Percentiles rank a stretch among this genome's conserved stretches.
phyloP scores from a whole-genome alignment of 2,329 filamentous ascomycete genomes.

The Colletotrichum gigasporum region DNA sequence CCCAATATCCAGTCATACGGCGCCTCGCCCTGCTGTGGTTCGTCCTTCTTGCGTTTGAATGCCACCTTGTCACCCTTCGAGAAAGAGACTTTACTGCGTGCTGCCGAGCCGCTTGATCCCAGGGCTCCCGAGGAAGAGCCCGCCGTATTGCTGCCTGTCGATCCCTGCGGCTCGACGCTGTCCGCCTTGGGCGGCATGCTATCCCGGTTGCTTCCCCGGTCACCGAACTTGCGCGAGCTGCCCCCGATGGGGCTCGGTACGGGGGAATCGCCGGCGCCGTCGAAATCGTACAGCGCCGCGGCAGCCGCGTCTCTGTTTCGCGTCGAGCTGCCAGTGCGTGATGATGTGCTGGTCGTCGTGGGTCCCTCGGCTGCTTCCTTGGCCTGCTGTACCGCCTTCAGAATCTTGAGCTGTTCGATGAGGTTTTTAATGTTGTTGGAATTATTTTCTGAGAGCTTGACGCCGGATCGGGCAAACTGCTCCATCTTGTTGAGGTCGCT shows the following conservation, averaged over 20 bases:
- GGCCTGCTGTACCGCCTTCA: slow-evolving; percentile 52
- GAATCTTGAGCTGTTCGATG: slow-evolving; percentile 53
- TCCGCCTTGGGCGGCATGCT: slow-evolving; percentile 65
- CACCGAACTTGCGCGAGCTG: slow-evolving; percentile 44
- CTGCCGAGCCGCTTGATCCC: slow-evolving; percentile 28
- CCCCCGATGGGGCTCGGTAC: slow-evolving; percentile 53
- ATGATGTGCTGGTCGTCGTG: slow-evolving; percentile 21
- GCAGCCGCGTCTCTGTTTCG: slow-evolving; percentile 35
- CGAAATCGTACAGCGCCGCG: slow-evolving; percentile 55
- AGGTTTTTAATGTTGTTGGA: slow-evolving; percentile 45
- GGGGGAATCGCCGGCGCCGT: slow-evolving; percentile 54
- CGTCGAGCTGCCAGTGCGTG: slow-evolving; percentile 30
- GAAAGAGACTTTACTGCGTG: slow-evolving; percentile 60
- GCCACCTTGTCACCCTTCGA: slow-evolving; percentile 72
- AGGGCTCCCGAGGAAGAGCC: slow-evolving; percentile 32
- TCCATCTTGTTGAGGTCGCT: slow-evolving; percentile 53
- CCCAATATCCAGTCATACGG: slow-evolving; percentile 76
- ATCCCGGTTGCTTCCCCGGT: slow-evolving; percentile 52
- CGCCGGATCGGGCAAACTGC: slow-evolving; percentile 51
- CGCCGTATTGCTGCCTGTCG: slow-evolving; percentile 47
- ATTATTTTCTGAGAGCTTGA: slow-evolving; percentile 51
- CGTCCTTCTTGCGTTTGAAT: slow-evolving; percentile 67
- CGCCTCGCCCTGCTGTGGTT: slow-evolving; percentile 54
- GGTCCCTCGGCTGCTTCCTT: slow-evolving; percentile 50
- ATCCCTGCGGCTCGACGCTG: slow-evolving; percentile 63